A percentile compares a stretch with the other conserved stretches of the same genome.
These are phyloP conservation scores for Trichoderma atrobrunneum DNA, from an alignment of 2,329 filamentous ascomycete genomes.

Conservation along the genomic window DNA sequence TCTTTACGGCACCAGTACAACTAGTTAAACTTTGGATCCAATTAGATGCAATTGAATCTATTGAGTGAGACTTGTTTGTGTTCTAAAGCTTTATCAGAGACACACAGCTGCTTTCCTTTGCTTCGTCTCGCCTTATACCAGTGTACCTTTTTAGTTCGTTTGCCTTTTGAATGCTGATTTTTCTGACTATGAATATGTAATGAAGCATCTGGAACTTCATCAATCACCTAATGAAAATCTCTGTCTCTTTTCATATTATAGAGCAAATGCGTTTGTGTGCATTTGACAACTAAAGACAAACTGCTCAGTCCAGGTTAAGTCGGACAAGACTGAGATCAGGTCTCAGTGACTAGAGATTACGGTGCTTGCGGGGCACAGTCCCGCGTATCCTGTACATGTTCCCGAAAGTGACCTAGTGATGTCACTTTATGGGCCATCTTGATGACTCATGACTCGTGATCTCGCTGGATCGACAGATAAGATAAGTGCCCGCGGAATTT, in stretches of 20 bases:
- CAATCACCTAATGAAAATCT: not conserved
- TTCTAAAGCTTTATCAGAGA: too few species aligned
- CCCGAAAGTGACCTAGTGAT: not conserved
- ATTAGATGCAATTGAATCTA: too few species aligned
- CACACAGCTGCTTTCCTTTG: too few species aligned
- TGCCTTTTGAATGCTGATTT: not conserved
- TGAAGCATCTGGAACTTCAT: not conserved
- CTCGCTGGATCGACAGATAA: constrained; percentile 1
- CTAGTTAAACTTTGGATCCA: too few species aligned
- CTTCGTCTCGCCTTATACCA: too few species aligned
- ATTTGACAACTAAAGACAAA: not conserved
- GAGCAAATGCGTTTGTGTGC: not conserved
- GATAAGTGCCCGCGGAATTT: not conserved
- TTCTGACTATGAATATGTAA: not conserved
- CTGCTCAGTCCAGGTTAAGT: not conserved
- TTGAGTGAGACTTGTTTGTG: too few species aligned
- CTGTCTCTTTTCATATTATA: not conserved
- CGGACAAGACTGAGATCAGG: not conserved
- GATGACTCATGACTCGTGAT: not conserved
- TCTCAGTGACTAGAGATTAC: not conserved
- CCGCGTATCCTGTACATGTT: not conserved
- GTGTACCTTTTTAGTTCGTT: too few species aligned
- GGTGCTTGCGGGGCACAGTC: not conserved
- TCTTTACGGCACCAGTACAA: too few species aligned
- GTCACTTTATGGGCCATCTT: not conserved